Evolutionary conservation across 495 filamentous ascomycete species (phyloP), one percentile per base, ranked within the genome.

Genomic region (Astrocystis sublimbata): DNA sequence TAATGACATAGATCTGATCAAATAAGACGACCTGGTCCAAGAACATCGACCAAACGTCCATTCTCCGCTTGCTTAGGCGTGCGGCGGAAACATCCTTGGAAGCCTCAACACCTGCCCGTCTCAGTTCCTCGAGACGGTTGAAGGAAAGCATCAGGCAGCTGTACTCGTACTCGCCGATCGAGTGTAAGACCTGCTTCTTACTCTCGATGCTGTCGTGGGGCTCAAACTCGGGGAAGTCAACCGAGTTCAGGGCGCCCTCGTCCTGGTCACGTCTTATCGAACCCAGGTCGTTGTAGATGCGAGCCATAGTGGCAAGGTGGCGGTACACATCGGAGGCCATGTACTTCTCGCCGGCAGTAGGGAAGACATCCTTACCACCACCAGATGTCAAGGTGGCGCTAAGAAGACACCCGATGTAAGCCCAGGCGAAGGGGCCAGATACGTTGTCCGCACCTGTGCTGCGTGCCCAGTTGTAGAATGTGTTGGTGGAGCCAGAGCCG

Each of bases 271-370:
- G 66, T 41, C 23, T 40, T 8, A 72, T 54, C 5, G 69, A 73
- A 0, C 73, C 77, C 28, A 69, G 66, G 60, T 80, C 77, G 53
- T 80, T 80, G 55, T 79, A 78, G 62, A 74, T 66, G 13, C 76
- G 64, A 47, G 70, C 74, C 69, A 79, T 73, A 8, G 65, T 65
- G 0, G 76, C 66, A 7, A 80, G 66, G 56, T 77, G 76, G 15
- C 63, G 60, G 45, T 58, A 66, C 8, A 71, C 17, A 60, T 64
- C 75, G 38, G 73, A 50, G 3, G 69, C 68, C 8, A 77, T 56
- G 56, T 78, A 80, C 42, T 68, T 68, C 49, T 58, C 57, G 50
- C 42, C 57, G 24, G 65, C 62, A n/a, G 31, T 36, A 36, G 63
- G 13, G 19, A 42, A 74, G 50, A 36, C 64, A 2, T 28, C 64